phyloP scores from a whole-genome alignment of 2,329 filamentous ascomycete species.

The Capronia epimyces region DNA sequence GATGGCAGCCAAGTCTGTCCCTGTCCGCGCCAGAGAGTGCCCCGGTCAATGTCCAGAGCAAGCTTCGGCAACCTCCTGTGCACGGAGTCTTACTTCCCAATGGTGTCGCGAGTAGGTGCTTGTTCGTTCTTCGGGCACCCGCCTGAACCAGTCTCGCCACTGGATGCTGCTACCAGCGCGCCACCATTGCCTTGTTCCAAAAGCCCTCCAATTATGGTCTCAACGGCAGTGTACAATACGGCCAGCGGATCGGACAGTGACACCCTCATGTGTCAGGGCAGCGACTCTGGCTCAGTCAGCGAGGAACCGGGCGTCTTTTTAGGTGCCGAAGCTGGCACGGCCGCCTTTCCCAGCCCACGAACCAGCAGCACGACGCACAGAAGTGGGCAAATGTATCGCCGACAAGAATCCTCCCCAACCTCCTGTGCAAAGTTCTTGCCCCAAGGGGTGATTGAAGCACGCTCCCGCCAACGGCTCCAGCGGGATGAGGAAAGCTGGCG shows the following conservation, averaged over 20 bases:
- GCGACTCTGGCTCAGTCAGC: no score
- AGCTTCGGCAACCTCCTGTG: conserved; percentile 12
- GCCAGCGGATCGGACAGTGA: no score
- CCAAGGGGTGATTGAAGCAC: not conserved
- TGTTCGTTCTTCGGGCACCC: conserved; percentile 11
- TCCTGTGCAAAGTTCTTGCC: not conserved
- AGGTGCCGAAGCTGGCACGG: no score
- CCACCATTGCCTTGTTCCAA: not conserved
- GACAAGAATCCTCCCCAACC: no score
- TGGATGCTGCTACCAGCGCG: not conserved
- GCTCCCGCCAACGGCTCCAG: not conserved
- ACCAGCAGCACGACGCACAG: no score
- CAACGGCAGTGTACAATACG: no score
- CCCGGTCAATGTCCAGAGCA: not conserved
- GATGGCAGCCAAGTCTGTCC: no score
- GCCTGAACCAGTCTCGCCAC: not conserved
- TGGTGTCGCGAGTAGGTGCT: conserved; percentile 10
- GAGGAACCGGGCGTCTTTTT: no score
- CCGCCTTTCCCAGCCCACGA: no score
- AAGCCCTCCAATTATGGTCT: no score
- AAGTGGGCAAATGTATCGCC: no score
- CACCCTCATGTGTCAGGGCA: no score
- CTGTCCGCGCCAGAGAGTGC: conserved; percentile 9
- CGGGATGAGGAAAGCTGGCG: conserved; percentile 3
- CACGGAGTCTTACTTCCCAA: conserved; percentile 11